Conservation (phyloP, 2,329 filamentous ascomycete genomes). For the Cladosporium sp. region DNA sequence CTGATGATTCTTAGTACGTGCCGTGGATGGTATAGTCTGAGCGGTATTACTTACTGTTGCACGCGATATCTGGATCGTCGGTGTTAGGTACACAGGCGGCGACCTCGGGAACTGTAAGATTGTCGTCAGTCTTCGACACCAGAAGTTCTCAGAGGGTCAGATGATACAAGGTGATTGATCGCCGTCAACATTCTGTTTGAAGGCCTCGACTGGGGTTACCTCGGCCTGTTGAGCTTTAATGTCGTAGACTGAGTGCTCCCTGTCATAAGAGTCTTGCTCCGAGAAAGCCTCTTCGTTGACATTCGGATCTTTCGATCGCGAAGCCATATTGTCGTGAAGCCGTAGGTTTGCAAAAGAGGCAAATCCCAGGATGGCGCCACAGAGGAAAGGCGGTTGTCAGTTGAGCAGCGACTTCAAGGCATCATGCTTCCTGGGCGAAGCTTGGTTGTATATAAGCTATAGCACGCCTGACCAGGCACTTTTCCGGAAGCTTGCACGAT, state of each 20-base stretch:
- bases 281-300: not conserved
- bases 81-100: not conserved
- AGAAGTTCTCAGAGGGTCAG: not conserved
- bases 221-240: not conserved
- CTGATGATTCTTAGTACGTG: not conserved
- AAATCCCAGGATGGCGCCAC: not conserved
- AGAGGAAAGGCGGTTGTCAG: not conserved
- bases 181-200: not conserved
- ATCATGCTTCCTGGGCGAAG: not conserved
- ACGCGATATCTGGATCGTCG: not conserved
- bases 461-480: not conserved
- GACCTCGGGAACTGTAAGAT: not conserved
- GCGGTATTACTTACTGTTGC: not conserved
- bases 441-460: not conserved
- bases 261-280: not conserved
- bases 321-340: not conserved
- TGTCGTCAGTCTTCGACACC: not conserved
- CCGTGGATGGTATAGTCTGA: no score
- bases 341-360: not conserved
- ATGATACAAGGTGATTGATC: not conserved
- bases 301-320: not conserved
- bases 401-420: not conserved
- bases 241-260: not conserved
- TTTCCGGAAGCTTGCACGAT: not conserved
- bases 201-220: not conserved